Percentiles rank a stretch among this genome's conserved stretches.
These are phyloP conservation scores for Boletus reticulatus DNA, from an alignment of 768 basidiomycete genomes.

Conservation along the genomic window DNA sequence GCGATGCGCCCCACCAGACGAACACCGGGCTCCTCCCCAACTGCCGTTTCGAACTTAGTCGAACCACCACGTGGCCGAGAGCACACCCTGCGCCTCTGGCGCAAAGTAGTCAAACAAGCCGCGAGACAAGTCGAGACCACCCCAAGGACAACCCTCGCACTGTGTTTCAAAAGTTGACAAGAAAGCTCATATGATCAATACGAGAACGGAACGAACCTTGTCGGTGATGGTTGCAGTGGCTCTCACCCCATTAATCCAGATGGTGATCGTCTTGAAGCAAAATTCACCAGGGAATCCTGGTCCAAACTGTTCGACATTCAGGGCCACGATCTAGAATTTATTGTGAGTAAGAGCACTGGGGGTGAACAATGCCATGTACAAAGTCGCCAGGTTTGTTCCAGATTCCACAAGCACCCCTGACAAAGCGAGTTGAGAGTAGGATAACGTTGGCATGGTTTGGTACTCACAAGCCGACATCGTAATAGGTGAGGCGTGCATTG, in stretches of 20 bases:
- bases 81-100: slow-evolving; percentile 44
- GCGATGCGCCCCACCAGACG: neutral
- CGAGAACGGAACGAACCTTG: slow-evolving; percentile 38
- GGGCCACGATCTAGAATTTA: slow-evolving; percentile 23
- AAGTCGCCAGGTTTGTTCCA: slow-evolving; percentile 34
- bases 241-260: slow-evolving; percentile 54
- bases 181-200: neutral
- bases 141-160: slow-evolving; percentile 65
- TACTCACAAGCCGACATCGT: slow-evolving; percentile 49
- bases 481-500: slow-evolving; percentile 49
- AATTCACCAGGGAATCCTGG: slow-evolving; percentile 57
- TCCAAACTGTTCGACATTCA: slow-evolving; percentile 47
- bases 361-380: slow-evolving; percentile 1
- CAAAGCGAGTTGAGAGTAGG: neutral
- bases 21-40: neutral
- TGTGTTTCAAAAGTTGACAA: slow-evolving; percentile 23
- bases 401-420: slow-evolving; percentile 56
- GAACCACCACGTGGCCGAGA: slow-evolving; percentile 61
- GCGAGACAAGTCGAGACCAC: slow-evolving; percentile 66
- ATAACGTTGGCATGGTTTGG: neutral
- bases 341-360: neutral
- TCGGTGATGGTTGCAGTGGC: slow-evolving; percentile 58
- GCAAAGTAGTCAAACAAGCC: slow-evolving; percentile 65
- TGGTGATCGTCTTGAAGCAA: slow-evolving; percentile 63
- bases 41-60: slow-evolving; percentile 21